These are phyloP conservation scores for Rhodotorula sp. DNA, from an alignment of 1,284 basidiomycete species.

Conservation along the genomic window DNA sequence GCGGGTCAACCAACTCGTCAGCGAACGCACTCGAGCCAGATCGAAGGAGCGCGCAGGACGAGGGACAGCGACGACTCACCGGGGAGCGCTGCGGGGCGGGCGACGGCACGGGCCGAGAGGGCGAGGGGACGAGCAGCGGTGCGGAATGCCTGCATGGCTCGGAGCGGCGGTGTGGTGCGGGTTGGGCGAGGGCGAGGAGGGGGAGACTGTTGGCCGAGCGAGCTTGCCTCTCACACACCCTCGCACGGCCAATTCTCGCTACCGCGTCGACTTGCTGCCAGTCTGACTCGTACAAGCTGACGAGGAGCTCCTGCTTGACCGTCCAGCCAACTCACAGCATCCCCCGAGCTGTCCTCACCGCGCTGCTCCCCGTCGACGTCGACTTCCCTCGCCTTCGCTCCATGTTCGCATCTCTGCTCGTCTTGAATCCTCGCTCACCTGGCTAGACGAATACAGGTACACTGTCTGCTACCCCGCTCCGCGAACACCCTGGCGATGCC, in stretches of 20 bases:
- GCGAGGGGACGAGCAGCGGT: slow-evolving; percentile 21
- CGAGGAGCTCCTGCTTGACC: background rate
- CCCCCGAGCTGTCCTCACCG: background rate
- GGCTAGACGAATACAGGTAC: too few relatives aligned
- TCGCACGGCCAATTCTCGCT: too few relatives aligned
- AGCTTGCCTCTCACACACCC: too few relatives aligned
- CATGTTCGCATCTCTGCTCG: too few relatives aligned
- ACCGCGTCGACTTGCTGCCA: too few relatives aligned
- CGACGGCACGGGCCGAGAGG: slow-evolving; percentile 8
- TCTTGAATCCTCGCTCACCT: background rate
- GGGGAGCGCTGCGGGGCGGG: slow-evolving; percentile 16
- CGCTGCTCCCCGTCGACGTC: background rate
- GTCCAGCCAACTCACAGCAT: background rate
- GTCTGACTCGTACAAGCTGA: too few relatives aligned
- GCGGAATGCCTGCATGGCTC: slow-evolving; percentile 29
- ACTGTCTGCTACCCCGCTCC: too few relatives aligned
- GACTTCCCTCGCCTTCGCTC: background rate
- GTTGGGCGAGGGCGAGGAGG: background rate
- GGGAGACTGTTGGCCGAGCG: background rate
- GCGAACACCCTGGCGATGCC: too few relatives aligned
- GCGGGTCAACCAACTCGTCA: background rate
- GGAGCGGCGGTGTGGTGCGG: background rate
- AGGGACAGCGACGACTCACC: slow-evolving; percentile 4
- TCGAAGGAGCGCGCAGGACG: background rate
- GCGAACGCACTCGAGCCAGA: too few relatives aligned